Percentiles rank a stretch among this genome's conserved stretches.
Evolutionary conservation across 2,329 filamentous ascomycete genomes (phyloP).

Genomic region (Paraconiothyrium sp.): DNA sequence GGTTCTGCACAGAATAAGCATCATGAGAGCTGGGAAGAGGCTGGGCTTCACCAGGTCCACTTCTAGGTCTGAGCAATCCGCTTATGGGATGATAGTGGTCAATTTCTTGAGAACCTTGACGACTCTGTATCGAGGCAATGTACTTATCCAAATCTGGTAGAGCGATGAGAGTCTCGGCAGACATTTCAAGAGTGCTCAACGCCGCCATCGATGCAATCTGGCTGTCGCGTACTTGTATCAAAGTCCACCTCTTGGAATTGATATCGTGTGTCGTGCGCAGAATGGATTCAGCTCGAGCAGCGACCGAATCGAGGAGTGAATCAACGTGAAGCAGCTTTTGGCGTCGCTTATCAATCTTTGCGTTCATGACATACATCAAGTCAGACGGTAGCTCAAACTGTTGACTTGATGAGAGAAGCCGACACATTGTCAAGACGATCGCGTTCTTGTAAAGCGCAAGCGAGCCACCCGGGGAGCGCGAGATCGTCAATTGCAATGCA

Average conservation of each 20-base stretch:
- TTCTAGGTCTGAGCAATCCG: not conserved
- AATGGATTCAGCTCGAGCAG: constrained; percentile 4
- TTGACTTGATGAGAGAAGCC: not conserved
- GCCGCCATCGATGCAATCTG: not conserved
- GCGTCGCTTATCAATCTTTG: not conserved
- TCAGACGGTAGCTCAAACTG: constrained; percentile 1
- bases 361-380: constrained; percentile 1
- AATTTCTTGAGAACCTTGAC: not conserved
- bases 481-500: constrained; percentile 4
- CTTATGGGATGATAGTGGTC: not conserved
- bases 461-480: not conserved
- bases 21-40: not conserved
- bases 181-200: not conserved
- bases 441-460: constrained; percentile 1
- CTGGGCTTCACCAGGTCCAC: constrained; percentile 3
- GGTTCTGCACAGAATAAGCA: not conserved
- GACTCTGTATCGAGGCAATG: not conserved
- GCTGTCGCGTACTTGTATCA: constrained; percentile 5
- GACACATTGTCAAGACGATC: constrained; percentile 4
- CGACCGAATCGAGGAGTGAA: not conserved
- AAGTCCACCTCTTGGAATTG: not conserved
- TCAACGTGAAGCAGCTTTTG: not conserved
- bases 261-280: not conserved
- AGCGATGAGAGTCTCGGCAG: not conserved
- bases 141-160: constrained; percentile 3